Conservation (phyloP, 2,329 filamentous ascomycete species). For the Coleophoma crateriformis region DNA sequence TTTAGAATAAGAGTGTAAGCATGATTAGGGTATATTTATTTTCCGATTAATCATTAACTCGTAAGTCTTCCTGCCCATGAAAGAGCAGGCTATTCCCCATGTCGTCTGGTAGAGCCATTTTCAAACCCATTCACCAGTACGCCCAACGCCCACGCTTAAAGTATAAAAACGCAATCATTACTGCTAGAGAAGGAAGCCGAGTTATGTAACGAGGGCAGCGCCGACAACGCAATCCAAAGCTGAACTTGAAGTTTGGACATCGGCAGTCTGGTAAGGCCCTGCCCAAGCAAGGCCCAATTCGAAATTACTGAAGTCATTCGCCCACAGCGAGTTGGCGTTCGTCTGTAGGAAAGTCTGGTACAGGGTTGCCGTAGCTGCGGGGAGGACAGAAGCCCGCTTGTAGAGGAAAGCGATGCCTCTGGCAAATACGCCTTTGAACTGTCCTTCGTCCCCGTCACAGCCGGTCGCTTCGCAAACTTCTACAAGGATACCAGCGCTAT, state of each 20-base stretch:
- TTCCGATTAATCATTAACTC: no score
- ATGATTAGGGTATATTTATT: no score
- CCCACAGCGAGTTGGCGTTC: conserved; percentile 64
- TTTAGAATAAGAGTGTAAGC: no score
- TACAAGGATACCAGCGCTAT: conserved; percentile 41
- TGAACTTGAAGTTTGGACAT: conserved; percentile 56
- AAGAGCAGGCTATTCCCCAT: no score
- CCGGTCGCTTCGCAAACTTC: conserved; percentile 48
- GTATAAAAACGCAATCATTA: background rate
- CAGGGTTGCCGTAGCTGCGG: conserved; percentile 37
- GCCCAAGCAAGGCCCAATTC: conserved; percentile 60
- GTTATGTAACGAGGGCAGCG: conserved; percentile 29
- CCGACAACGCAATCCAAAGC: conserved; percentile 64
- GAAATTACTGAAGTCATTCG: conserved; percentile 45
- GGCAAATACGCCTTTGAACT: conserved; percentile 70
- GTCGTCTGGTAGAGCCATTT: no score
- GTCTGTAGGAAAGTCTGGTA: conserved; percentile 50
- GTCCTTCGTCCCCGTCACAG: conserved; percentile 40
- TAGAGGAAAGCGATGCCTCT: conserved; percentile 58
- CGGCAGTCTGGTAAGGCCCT: conserved; percentile 49
- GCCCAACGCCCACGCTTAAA: background rate
- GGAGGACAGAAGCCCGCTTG: conserved; percentile 15
- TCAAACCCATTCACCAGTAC: no score
- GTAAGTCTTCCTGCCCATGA: no score
- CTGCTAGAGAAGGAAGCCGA: background rate